Conservation (phyloP, 192 early-diverging fungal genomes). For the Umbelopsis sp. region DNA sequence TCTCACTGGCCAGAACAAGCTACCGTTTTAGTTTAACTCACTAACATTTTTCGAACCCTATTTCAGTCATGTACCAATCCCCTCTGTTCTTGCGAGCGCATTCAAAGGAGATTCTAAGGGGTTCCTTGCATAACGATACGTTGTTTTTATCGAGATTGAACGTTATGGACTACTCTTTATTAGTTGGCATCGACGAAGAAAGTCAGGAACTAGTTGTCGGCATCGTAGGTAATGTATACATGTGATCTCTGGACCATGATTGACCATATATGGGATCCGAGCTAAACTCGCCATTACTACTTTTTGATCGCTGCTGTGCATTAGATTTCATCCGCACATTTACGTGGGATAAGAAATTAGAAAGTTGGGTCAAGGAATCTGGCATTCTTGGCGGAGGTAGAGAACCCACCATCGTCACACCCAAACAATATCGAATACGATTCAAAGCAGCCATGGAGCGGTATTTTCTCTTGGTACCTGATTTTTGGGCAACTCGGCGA, state of each 20-base stretch:
- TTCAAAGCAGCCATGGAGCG: slow-evolving; percentile 95
- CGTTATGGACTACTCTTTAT: slow-evolving; percentile 97
- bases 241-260: not conserved
- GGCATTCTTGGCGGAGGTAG: slow-evolving; percentile 87
- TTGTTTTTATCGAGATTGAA: slow-evolving; percentile 91
- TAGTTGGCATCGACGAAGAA: slow-evolving; percentile 91
- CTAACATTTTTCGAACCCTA: not conserved
- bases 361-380: slow-evolving; percentile 97
- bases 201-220: slow-evolving; percentile 92
- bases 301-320: not conserved
- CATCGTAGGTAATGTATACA: slow-evolving; percentile 75
- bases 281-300: not conserved
- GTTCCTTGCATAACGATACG: slow-evolving; percentile 92
- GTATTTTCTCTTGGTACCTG: slow-evolving; percentile 86
- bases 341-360: slow-evolving; percentile 99
- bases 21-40: not conserved
- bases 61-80: slow-evolving; percentile 75
- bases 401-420: slow-evolving; percentile 95
- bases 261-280: not conserved
- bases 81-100: slow-evolving; percentile 92
- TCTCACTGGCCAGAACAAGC: too few relatives aligned
- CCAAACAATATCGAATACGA: slow-evolving; percentile 89
- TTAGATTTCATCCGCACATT: slow-evolving; percentile 95
- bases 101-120: slow-evolving; percentile 81
- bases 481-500: slow-evolving; percentile 42